A percentile compares a stretch with the other conserved stretches of the same genome.
These are phyloP conservation scores for Herpetomonas tarakana DNA, from an alignment of 208 protist genomes.

Conservation along the genomic window DNA sequence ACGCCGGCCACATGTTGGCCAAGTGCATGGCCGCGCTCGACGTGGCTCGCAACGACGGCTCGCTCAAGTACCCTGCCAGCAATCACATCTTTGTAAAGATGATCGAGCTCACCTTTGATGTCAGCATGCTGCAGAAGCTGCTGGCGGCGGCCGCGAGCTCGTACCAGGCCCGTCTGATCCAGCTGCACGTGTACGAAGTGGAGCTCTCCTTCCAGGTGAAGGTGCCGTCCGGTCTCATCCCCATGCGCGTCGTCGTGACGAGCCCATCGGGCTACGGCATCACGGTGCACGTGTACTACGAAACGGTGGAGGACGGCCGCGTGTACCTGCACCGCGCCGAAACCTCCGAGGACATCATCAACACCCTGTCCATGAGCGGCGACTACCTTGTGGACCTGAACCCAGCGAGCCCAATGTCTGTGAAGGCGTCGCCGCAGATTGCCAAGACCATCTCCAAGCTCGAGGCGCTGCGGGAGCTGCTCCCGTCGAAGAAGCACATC, in stretches of 20 bases:
- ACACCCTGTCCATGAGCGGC: conserved; percentile 13
- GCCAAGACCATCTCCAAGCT: conserved; percentile 30
- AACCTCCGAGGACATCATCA: conserved; percentile 64
- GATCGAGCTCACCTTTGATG: conserved; percentile 80
- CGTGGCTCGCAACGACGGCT: conserved; percentile 63
- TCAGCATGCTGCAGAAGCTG: conserved; percentile 36
- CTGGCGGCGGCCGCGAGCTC: conserved; percentile 48
- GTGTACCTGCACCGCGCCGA: conserved; percentile 63
- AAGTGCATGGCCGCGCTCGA: conserved; percentile 78
- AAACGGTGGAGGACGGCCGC: conserved; percentile 59
- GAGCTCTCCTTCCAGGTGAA: conserved; percentile 79
- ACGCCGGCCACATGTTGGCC: conserved; percentile 74
- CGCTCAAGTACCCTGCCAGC: conserved; percentile 52
- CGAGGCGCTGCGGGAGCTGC: conserved; percentile 23
- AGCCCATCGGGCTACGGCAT: conserved; percentile 79
- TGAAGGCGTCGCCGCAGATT: neutral
- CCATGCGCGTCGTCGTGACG: conserved; percentile 80
- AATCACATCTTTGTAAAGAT: conserved; percentile 89
- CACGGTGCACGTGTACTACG: conserved; percentile 81
- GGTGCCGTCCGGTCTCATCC: conserved; percentile 50
- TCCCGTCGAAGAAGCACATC: conserved; percentile 29
- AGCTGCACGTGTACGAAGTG: conserved; percentile 72
- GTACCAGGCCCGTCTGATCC: conserved; percentile 53
- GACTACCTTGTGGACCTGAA: conserved; percentile 40
- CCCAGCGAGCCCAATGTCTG: conserved; percentile 11